Evolutionary conservation across 495 filamentous ascomycete species (phyloP).

Genomic region (Xylaria palmicola): DNA sequence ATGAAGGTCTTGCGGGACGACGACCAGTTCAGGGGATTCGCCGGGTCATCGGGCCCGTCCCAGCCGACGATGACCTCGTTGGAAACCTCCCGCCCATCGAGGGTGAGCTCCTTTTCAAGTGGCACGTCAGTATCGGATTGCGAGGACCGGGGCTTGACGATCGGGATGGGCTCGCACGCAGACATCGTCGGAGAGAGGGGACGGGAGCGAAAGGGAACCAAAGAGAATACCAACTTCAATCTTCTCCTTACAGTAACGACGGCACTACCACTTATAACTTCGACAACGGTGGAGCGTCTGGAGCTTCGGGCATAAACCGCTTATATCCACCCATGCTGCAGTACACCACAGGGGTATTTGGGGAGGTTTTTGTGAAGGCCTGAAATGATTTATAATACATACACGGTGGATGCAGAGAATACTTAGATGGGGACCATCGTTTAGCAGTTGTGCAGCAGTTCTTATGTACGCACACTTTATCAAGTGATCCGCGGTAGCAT

Average conservation of each 20-base stretch:
- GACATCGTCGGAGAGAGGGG: background rate
- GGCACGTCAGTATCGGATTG: background rate
- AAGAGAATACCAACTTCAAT: background rate
- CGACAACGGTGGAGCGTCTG: background rate
- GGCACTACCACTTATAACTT: background rate
- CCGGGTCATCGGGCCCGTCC: constrained; percentile 55
- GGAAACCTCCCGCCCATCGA: background rate
- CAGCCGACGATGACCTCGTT: constrained; percentile 33
- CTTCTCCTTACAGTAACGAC: background rate
- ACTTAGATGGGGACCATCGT: too few species aligned
- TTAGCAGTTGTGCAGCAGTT: too few species aligned
- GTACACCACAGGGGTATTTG: background rate
- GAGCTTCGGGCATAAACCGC: background rate
- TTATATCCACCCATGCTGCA: background rate
- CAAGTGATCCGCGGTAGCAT: background rate
- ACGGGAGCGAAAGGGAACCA: background rate
- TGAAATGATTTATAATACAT: constrained; percentile 4
- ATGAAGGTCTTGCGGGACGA: constrained; percentile 60
- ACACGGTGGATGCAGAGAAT: background rate
- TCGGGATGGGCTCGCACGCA: background rate
- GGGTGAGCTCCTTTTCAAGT: background rate
- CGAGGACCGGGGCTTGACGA: background rate
- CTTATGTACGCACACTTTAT: background rate
- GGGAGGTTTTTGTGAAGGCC: background rate
- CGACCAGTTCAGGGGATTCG: constrained; percentile 62